Base-by-base conservation (phyloP, 345 rosid genomes). In the Salix brachista region DNA sequence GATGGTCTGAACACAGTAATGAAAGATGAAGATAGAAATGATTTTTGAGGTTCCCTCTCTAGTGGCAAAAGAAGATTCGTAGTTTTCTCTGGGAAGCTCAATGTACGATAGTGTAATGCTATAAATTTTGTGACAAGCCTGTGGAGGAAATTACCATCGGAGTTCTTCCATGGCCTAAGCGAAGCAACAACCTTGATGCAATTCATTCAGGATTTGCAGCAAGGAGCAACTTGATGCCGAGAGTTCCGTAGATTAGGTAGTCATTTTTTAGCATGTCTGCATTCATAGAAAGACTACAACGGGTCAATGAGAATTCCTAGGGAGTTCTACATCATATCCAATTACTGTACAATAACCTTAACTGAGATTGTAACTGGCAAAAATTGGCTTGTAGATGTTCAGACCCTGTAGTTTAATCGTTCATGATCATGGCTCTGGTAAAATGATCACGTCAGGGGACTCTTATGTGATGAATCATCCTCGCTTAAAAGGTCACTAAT, bases 161-260 rank as follows among this genome's bases (percentile, higher is more conserved):
- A 73, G 80, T 84, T 83, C 89, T 70, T 84, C 84, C 70, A 42
- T 54, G 84, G 89, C 75, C 11, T 83, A 80, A 77, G 81, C 72
- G 36, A 69, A 80, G 84, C 81, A 78, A 41, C 86, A 34, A 65
- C 84, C 87, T 70, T 60, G 79, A 54, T 70, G 90, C 87, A 74
- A 71, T 82, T 72, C 81, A 74, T 71, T 74, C 50, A 54, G 70
- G 75, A 78, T 78, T 82, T 84, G 88, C 87, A 48, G 80, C 78
- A 39, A 80, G 85, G 71, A 78, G 83, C 81, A 60, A 71, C 85
- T 46, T 64, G 84, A 71, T 71, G 83, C 77, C 34, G 83, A 81
- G 89, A 86, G 90, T 71, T 80, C 48, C 86, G 89, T 93, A 91
- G 97, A 88, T 82, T 89, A 87, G 93, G 82, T 89, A 86, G 89